phyloP scores from a whole-genome alignment of 345 rosid genomes.

The Euphorbia tirucalli region DNA sequence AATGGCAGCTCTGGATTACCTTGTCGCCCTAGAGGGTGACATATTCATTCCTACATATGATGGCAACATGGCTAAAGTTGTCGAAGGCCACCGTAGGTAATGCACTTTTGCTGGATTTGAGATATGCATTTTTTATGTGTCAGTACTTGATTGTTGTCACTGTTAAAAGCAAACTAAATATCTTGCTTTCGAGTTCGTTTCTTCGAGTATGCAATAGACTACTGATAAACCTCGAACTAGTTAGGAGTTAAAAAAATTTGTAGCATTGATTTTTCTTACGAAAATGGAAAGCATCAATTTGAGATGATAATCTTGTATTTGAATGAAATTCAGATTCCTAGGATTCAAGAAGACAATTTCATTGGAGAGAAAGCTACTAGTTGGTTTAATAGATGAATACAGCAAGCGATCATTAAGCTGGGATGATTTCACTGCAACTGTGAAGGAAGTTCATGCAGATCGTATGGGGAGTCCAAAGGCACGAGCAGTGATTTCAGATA shows the following conservation, averaged over 20 bases:
- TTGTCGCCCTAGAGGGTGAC: slow-evolving; percentile 87
- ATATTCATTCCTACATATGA: slow-evolving; percentile 87
- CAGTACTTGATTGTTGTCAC: not conserved
- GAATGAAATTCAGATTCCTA: slow-evolving; percentile 54
- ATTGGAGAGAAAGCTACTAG: slow-evolving; percentile 69
- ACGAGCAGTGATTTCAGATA: slow-evolving; percentile 59
- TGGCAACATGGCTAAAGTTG: slow-evolving; percentile 98
- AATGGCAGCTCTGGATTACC: slow-evolving; percentile 91
- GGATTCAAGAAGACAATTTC: slow-evolving; percentile 87
- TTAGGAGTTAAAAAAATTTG: not conserved
- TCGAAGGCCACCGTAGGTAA: slow-evolving; percentile 97
- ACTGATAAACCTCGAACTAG: too few species aligned
- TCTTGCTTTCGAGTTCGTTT: too few species aligned
- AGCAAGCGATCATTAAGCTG: slow-evolving; percentile 58
- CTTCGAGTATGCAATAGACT: too few species aligned
- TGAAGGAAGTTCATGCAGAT: slow-evolving; percentile 67
- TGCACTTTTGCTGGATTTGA: not conserved
- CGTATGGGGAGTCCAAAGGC: slow-evolving; percentile 73
- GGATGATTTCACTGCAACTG: slow-evolving; percentile 71
- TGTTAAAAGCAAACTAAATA: not conserved
- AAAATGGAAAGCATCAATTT: not conserved
- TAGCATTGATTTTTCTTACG: not conserved
- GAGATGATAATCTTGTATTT: not conserved
- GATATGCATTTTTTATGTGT: not conserved
- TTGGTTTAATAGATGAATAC: slow-evolving; percentile 66